Percentiles rank a stretch among this genome's conserved stretches.
Conservation (phyloP, 2,329 filamentous ascomycete genomes). For the Beauveria sp. region DNA sequence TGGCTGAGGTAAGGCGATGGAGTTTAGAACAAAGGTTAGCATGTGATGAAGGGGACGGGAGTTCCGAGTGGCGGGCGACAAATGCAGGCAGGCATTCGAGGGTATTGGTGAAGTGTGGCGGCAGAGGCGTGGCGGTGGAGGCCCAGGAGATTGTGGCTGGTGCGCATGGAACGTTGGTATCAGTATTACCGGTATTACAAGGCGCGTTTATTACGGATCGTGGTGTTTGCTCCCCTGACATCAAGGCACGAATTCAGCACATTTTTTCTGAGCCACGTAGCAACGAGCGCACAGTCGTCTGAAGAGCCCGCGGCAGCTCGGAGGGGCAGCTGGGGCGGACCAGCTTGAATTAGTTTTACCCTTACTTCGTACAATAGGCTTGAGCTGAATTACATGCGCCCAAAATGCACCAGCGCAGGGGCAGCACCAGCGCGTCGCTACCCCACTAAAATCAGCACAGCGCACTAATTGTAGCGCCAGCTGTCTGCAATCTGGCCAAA, state of each 20-base stretch:
- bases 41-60: constrained; percentile 6
- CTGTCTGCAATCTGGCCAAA: constrained; percentile 10
- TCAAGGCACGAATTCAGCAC: background rate
- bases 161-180: background rate
- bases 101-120: background rate
- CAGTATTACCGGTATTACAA: no score
- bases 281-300: background rate
- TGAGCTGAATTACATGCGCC: background rate
- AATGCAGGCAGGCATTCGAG: no score
- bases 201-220: no score
- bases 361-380: background rate
- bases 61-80: background rate
- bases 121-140: background rate
- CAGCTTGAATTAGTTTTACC: background rate
- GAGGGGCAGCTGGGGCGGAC: background rate
- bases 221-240: background rate
- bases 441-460: constrained; percentile 6
- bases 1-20: background rate
- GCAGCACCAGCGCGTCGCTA: background rate
- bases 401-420: background rate
- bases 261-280: background rate
- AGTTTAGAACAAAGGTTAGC: background rate
- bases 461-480: background rate
- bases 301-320: background rate
- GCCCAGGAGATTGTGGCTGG: background rate